Evolutionary conservation across 805 yeast genomes (phyloP), one percentile per base, ranked within the genome.

Genomic region (Teunomyces gatunensis): DNA sequence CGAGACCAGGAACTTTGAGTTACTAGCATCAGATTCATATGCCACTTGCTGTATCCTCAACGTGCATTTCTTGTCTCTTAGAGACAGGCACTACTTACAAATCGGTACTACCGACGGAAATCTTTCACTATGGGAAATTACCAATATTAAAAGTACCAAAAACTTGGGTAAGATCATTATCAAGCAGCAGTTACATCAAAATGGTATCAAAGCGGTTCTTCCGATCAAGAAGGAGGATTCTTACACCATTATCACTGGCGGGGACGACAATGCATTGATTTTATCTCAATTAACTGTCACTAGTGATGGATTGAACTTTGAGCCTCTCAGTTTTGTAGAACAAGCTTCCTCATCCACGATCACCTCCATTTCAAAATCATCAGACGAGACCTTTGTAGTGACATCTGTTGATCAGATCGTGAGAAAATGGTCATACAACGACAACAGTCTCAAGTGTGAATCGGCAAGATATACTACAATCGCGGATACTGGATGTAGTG

Each of bases 401-500:
- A 80, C 87, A 0, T 85, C 96, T 0, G 96, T 89, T 3, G 99
- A 94, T 57, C 99, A 94, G 63, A 73, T 81, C 4, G 70, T 88
- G 0, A 74, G 85, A 46, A 44, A 77, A 4, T 91, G 97, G 97
- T 50, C 64, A 3, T 60, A 57, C n/a, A 60, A 65, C 6, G 47
- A 57, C 1, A 55, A 54, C 0, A 54, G 52, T 1, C 54, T 71
- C 34, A 39, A 49, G 3, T 63, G 69, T 33, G 46, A 48, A 2
- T 73, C 75, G 6, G 69, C 77, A 0, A 63, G 63, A 39, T 87
- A 85, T 63, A 88, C 96, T 1, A 84, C 96, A 0, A 81, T 90
- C 30, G 96, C 97, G 0, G 99, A 92, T 58, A 89, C 97, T 0
- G 97, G 96, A 0, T 83, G 89, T 40, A 65, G 83, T 25, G 88